A percentile compares a stretch with the other conserved stretches of the same genome.
phyloP scores from a whole-genome alignment of 75 land plant genomes.

The Ceratopteris richardii region DNA sequence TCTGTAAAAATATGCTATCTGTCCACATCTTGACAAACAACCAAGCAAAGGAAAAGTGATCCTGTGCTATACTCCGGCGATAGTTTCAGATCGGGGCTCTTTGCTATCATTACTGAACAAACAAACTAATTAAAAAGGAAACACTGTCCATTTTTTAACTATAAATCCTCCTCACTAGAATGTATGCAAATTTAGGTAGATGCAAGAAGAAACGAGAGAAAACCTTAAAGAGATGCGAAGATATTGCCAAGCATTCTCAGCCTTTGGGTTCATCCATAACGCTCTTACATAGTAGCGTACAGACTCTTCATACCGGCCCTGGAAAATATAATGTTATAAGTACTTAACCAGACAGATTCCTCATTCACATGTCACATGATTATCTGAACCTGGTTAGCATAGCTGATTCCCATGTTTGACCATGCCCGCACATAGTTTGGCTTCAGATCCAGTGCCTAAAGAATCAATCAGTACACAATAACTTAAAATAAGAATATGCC shows the following conservation, averaged over 20 bases:
- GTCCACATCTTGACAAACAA: too few relatives aligned
- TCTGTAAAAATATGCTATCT: too few relatives aligned
- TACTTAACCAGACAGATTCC: neutral
- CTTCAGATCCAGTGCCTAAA: conserved; percentile 87
- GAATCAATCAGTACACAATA: too few relatives aligned
- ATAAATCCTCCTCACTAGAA: too few relatives aligned
- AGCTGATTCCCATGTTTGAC: conserved; percentile 99
- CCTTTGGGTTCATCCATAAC: conserved; percentile 90
- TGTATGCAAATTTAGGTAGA: too few relatives aligned
- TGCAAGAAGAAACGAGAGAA: too few relatives aligned
- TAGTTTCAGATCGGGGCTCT: too few relatives aligned
- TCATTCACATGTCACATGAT: neutral
- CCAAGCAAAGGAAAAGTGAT: too few relatives aligned
- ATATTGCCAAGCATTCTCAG: conserved; percentile 98
- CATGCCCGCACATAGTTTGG: conserved; percentile 99
- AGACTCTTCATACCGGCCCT: conserved; percentile 90
- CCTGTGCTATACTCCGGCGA: too few relatives aligned
- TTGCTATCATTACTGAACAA: too few relatives aligned
- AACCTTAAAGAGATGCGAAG: conserved; percentile 91
- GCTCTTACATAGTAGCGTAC: conserved; percentile 90
- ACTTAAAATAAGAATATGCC: neutral
- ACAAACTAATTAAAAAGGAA: too few relatives aligned
- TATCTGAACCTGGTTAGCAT: conserved; percentile 66
- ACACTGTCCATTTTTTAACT: too few relatives aligned
- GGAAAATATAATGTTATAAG: conserved; percentile 3